These are phyloP conservation scores for Colletotrichum australisinense DNA, from an alignment of 2,329 filamentous ascomycete genomes.

Conservation along the genomic window DNA sequence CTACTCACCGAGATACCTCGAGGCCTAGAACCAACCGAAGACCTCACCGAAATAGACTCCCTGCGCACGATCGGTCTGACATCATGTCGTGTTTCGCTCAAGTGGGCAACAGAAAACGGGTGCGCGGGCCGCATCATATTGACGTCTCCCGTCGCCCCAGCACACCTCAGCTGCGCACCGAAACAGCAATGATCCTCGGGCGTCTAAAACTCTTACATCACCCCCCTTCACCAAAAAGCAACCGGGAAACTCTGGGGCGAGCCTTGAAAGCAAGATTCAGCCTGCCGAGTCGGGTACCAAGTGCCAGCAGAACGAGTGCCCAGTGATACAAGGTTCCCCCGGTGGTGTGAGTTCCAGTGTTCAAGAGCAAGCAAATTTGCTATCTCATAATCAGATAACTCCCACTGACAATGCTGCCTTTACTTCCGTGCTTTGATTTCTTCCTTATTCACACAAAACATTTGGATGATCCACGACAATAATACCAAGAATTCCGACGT, in stretches of 20 bases:
- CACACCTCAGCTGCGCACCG: not conserved
- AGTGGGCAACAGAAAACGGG: not conserved
- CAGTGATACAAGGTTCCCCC: not conserved
- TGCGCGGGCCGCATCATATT: conserved; percentile 28
- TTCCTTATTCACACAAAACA: conserved; percentile 3
- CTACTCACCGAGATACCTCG: not conserved
- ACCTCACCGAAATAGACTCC: conserved; percentile 11
- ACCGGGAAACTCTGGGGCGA: not conserved
- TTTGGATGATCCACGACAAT: not conserved
- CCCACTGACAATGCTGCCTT: not conserved
- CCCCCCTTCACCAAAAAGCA: not conserved
- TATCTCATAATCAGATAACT: conserved; percentile 11
- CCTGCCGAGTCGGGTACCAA: conserved; percentile 17
- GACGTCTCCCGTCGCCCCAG: conserved; percentile 28
- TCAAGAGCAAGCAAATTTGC: not conserved
- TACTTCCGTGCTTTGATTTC: not conserved
- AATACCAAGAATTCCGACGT: not conserved
- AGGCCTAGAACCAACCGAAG: not conserved
- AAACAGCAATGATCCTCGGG: conserved; percentile 20
- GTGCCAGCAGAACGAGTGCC: conserved; percentile 4
- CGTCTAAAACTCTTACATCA: conserved; percentile 26
- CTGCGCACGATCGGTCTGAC: conserved; percentile 15
- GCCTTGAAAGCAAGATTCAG: conserved; percentile 23
- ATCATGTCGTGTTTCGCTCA: conserved; percentile 29
- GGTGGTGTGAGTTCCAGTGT: not conserved